Evolutionary conservation across 116 monocot genomes (phyloP).

Genomic region (Posidonia oceanica): DNA sequence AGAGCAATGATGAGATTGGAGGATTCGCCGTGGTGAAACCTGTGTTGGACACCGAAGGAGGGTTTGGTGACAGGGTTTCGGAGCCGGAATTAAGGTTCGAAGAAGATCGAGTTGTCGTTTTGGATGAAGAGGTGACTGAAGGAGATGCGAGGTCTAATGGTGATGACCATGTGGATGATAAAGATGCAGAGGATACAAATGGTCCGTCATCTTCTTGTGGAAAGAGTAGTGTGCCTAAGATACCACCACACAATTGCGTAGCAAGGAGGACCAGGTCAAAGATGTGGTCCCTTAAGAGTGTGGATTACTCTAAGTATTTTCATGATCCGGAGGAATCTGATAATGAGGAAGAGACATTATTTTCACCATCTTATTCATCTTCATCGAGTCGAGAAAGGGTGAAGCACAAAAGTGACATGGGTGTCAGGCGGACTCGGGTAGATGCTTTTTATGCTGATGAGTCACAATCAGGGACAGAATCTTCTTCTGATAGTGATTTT

Average conservation of each 20-base stretch:
- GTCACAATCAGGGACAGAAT: not conserved
- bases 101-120: not conserved
- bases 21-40: not conserved
- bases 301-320: conserved; percentile 14
- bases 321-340: conserved; percentile 1
- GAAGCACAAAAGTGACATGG: not conserved
- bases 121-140: not conserved
- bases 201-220: not conserved
- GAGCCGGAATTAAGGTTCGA: not conserved
- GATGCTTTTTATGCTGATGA: too few relatives aligned
- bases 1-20: too few relatives aligned
- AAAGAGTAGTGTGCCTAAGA: not conserved
- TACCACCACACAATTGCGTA: conserved; percentile 3
- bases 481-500: not conserved
- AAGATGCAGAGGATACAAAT: not conserved
- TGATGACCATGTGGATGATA: not conserved
- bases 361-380: conserved; percentile 1
- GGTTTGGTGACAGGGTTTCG: not conserved
- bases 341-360: conserved; percentile 2
- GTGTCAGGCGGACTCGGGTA: not conserved
- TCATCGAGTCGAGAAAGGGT: not conserved
- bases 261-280: conserved; percentile 21
- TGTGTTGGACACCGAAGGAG: not conserved
- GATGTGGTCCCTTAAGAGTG: not conserved
- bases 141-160: not conserved